phyloP scores from a whole-genome alignment of 2,329 filamentous ascomycete genomes.

The Aspergillus pseudoviridinutans region DNA sequence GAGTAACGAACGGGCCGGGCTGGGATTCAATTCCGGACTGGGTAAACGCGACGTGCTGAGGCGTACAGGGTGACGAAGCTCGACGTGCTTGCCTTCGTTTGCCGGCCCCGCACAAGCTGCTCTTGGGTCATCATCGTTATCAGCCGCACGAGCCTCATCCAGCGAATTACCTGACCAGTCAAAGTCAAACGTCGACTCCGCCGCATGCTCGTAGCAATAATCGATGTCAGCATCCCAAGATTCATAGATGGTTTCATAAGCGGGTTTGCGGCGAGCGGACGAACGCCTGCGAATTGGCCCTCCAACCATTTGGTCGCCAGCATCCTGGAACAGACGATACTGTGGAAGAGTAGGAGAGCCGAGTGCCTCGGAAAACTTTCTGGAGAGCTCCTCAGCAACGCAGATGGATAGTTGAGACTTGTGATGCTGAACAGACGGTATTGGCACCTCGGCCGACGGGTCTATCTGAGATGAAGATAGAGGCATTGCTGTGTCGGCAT shows the following conservation, averaged over 20 bases:
- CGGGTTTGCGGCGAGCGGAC: slow-evolving; percentile 15
- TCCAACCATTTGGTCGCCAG: slow-evolving; percentile 13
- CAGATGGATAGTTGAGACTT: slow-evolving; percentile 29
- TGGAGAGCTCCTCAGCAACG: slow-evolving; percentile 31
- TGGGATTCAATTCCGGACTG: slow-evolving; percentile 32
- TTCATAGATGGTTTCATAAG: slow-evolving; percentile 30
- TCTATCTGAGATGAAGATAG: slow-evolving; percentile 16
- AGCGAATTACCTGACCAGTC: slow-evolving; percentile 49
- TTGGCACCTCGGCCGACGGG: slow-evolving; percentile 6
- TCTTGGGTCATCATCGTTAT: slow-evolving; percentile 13
- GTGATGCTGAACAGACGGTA: slow-evolving; percentile 11
- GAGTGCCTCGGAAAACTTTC: slow-evolving; percentile 44
- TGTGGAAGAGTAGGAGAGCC: slow-evolving; percentile 39
- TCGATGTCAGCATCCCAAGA: slow-evolving; percentile 62
- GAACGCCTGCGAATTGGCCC: slow-evolving; percentile 12
- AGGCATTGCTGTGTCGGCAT: slow-evolving; percentile 14
- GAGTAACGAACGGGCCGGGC: slow-evolving; percentile 27
- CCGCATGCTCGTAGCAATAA: slow-evolving; percentile 58
- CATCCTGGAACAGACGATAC: slow-evolving; percentile 14
- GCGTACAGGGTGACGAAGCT: slow-evolving; percentile 17
- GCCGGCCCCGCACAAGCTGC: slow-evolving; percentile 6
- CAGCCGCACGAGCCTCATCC: slow-evolving; percentile 24
- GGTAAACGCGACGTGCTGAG: slow-evolving; percentile 23
- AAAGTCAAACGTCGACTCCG: slow-evolving; percentile 58
- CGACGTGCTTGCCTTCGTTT: slow-evolving; percentile 9